Percentiles rank a stretch among this genome's conserved stretches.
These are phyloP conservation scores for Exsudoporus floridanus DNA, from an alignment of 1,284 basidiomycete species.

Conservation along the genomic window DNA sequence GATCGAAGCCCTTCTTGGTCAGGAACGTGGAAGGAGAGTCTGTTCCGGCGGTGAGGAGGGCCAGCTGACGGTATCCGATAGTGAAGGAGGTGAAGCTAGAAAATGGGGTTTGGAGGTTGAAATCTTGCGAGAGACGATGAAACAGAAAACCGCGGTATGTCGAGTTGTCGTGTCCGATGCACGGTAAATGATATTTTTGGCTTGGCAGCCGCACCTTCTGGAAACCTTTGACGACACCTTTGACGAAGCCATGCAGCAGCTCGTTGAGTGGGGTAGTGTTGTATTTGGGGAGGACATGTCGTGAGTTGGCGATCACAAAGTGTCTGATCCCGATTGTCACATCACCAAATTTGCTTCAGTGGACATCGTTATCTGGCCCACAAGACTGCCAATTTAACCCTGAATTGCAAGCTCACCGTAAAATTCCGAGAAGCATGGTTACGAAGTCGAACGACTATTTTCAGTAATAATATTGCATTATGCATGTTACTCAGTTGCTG, in stretches of 20 bases:
- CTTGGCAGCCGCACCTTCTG: conserved; percentile 49
- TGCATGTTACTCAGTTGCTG: conserved; percentile 13
- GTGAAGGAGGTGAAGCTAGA: conserved; percentile 66
- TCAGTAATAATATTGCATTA: conserved; percentile 49
- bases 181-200: conserved; percentile 18
- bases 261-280: conserved; percentile 80
- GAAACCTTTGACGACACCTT: conserved; percentile 69
- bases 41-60: conserved; percentile 56
- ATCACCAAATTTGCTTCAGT: conserved; percentile 41
- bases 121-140: conserved; percentile 54
- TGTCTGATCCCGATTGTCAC: conserved; percentile 25
- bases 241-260: conserved; percentile 78
- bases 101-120: conserved; percentile 71
- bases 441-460: conserved; percentile 67
- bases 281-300: conserved; percentile 66
- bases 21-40: conserved; percentile 66
- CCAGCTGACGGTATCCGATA: conserved; percentile 35
- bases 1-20: conserved; percentile 68
- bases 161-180: conserved; percentile 6
- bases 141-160: conserved; percentile 55
- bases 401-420: conserved; percentile 70
- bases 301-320: conserved; percentile 49
- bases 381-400: conserved; percentile 67
- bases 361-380: conserved; percentile 78
- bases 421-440: conserved; percentile 66